phyloP scores from a whole-genome alignment of 2,329 filamentous ascomycete genomes.

The Blastomyces gilchristii region DNA sequence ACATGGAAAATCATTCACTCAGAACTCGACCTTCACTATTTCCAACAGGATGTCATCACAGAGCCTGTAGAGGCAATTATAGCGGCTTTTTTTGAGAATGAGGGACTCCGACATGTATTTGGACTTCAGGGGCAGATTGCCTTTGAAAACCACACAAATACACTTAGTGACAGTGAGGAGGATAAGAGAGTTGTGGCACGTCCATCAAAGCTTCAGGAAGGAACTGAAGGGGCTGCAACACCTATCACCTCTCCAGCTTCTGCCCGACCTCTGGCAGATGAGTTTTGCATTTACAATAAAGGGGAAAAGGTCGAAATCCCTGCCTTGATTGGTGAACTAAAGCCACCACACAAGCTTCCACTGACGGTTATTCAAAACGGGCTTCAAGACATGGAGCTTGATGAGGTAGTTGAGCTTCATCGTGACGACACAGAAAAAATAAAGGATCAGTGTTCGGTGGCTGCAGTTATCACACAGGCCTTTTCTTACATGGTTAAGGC shows the following conservation, averaged over 20 bases:
- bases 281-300: conserved; percentile 29
- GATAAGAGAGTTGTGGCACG: conserved; percentile 1
- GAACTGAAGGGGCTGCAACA: conserved; percentile 6
- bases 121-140: conserved; percentile 10
- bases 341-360: conserved; percentile 40
- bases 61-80: conserved; percentile 10
- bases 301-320: conserved; percentile 17
- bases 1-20: conserved; percentile 10
- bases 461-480: conserved; percentile 39
- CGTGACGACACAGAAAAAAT: conserved; percentile 27
- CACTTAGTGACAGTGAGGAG: conserved; percentile 9
- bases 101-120: conserved; percentile 10
- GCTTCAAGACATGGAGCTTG: conserved; percentile 35
- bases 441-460: conserved; percentile 30
- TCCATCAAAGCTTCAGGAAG: conserved; percentile 12
- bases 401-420: conserved; percentile 29
- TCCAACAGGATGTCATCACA: conserved; percentile 11
- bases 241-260: conserved; percentile 8
- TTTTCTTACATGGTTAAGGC: conserved; percentile 43
- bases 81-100: conserved; percentile 8
- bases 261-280: conserved; percentile 22
- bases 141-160: conserved; percentile 17
- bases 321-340: conserved; percentile 36
- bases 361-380: conserved; percentile 34
- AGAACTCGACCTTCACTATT: conserved; percentile 15